Base-by-base conservation (phyloP, 805 yeast genomes). In the Torulaspora gathmanii region DNA sequence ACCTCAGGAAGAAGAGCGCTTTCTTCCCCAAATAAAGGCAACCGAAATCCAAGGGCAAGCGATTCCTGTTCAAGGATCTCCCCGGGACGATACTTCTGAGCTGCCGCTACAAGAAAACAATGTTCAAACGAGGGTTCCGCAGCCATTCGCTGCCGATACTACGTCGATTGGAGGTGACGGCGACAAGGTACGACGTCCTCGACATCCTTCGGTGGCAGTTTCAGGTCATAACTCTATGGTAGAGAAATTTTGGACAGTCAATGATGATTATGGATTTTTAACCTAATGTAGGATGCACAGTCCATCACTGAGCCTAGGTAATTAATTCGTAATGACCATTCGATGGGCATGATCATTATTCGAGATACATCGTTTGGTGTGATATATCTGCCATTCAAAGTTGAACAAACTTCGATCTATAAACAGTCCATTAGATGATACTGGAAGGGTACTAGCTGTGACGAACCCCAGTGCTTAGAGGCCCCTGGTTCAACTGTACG, bases 201-300 rank as follows among this genome's bases (percentile, higher is more conserved):
- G 37, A 16, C 37, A 44, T 13, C 40, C 53, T 6, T 39, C 49
- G 6, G 37, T 44, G 2, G 35, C 50, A 9, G 25, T 22, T 22
- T 22, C 4, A 2, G 40, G 44, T 10, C 38, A 30, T 19, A 47
- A 42, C n/a, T 37, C 34, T 10, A 27, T 69, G 2, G 70, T 61
- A 5, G 78, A 74, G 44, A 78, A 74, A 40, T 69, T 73, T 40
- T 74, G 78, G 77, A 65, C 69, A 6, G 67, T 66, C n/a, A 69
- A 70, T 40, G 74, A 71, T 45, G 77, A 74, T 49, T 71, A 72
- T 49, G 78, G 77, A 6, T 75, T 74, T 49, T 51, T 72, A 27
- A 70, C 76, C 4, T 70, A 51, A 11, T 15, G 6, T 4, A 31
- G 10, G 17, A 13, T 16, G 4, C 5, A 27, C 15, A 27, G 8